Percentiles rank a stretch among this genome's conserved stretches.
phyloP scores from a whole-genome alignment of 805 yeast genomes.

The Blastobotrys peoriensis region DNA sequence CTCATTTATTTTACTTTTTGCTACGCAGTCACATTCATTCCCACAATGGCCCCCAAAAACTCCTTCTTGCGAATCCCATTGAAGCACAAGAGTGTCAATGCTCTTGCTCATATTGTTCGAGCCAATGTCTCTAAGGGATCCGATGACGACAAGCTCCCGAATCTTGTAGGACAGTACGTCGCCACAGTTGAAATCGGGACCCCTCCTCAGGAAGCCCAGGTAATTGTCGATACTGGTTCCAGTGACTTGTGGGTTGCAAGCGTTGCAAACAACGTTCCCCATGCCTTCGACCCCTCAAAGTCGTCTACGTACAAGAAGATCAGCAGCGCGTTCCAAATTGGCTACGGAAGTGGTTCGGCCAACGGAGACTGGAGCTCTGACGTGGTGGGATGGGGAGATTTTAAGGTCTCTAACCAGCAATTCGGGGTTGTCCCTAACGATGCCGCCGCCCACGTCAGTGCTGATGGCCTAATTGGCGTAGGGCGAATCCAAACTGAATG shows the following conservation, averaged over 20 bases:
- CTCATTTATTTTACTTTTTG: too few species aligned
- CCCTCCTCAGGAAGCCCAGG: constrained; percentile 43
- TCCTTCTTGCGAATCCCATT: too few species aligned
- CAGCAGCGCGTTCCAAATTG: constrained; percentile 18
- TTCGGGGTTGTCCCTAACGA: constrained; percentile 71
- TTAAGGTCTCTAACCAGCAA: constrained; percentile 38
- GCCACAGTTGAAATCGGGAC: constrained; percentile 42
- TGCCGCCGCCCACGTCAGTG: constrained; percentile 53
- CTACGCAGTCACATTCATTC: too few species aligned
- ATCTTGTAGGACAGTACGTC: constrained; percentile 7
- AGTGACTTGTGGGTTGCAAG: constrained; percentile 54
- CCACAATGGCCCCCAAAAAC: too few species aligned
- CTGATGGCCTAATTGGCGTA: constrained; percentile 28
- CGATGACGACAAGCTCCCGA: too few species aligned
- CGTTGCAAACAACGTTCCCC: constrained; percentile 38
- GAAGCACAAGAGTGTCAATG: too few species aligned
- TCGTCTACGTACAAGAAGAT: constrained; percentile 22
- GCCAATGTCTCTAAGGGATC: too few species aligned
- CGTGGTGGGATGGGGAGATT: constrained; percentile 7
- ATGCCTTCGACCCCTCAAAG: constrained; percentile 22
- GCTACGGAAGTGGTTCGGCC: constrained; percentile 41
- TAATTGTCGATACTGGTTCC: constrained; percentile 62
- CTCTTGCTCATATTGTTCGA: too few species aligned
- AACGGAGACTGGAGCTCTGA: constrained; percentile 32
- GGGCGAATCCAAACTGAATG: constrained; percentile 31